Evolutionary conservation across 2,329 filamentous ascomycete species (phyloP), one percentile per base, ranked within the genome.

Genomic region (Aspergillus tubingensis): DNA sequence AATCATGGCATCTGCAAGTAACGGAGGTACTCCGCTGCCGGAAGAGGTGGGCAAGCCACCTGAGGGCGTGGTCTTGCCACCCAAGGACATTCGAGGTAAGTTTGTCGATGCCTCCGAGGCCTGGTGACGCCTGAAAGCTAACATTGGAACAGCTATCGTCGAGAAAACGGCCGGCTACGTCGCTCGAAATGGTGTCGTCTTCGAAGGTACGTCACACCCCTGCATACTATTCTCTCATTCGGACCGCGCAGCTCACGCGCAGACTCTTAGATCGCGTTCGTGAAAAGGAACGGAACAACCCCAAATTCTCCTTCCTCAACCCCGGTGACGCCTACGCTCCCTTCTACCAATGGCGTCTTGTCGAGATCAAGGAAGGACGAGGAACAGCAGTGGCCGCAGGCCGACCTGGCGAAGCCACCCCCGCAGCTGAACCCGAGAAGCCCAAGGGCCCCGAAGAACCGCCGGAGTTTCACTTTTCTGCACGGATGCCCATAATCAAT

Each of bases 91-190:
- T 71, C 88, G 92, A 82, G 82, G 83, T 82, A 8, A 53, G 65
- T 68, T 48, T 48, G 43, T 55, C 50, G 21, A 27, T 11, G 17
- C 25, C 11, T 36, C 32, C 32, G 48, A 25, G 8, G 36, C 23
- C 38, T 36, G 38, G 38, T 25, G 38, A 36, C 23, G 43, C 27
- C 13, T 17, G 43, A 10, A 48, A 64, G 58, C 72, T 77, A 61
- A 78, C 60, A 21, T 54, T 21, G 59, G 50, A 62, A 61, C 74
- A 83, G 83, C 82, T 19, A 85, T 94, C 67, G 88, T 99, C 72
- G 93, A 97, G 77, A 98, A 96, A 81, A 96, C 94, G 11, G 94
- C 95, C 56, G 92, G 92, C 50, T 98, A 96, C 74, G 91, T 97
- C 60, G 88, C 88, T 61, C 84, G 87, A 68, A 86, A 86, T 70